phyloP scores from a whole-genome alignment of 2,329 filamentous ascomycete genomes.

The Aspergillus sergii region DNA sequence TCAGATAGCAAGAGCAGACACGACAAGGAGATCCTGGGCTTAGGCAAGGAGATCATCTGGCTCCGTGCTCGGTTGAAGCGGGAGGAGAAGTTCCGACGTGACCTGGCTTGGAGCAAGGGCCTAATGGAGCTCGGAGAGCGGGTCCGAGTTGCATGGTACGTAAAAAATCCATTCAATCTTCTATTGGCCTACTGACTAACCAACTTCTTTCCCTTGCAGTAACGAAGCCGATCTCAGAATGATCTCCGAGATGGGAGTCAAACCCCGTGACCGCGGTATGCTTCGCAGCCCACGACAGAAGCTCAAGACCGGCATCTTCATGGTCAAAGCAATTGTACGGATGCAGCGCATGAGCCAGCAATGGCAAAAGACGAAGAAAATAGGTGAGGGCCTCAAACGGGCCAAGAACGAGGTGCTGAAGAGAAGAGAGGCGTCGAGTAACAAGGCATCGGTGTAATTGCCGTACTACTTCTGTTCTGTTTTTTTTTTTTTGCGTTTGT shows the following conservation, averaged over 20 bases:
- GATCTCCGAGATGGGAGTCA: conserved; percentile 78
- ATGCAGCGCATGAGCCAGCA: conserved; percentile 50
- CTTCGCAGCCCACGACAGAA: conserved; percentile 43
- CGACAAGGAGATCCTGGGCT: conserved; percentile 72
- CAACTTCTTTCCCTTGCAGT: conserved; percentile 55
- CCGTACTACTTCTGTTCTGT: conserved; percentile 12
- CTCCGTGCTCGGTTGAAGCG: conserved; percentile 78
- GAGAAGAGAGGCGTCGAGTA: conserved; percentile 34
- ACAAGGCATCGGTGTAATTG: conserved; percentile 20
- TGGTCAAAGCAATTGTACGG: conserved; percentile 47
- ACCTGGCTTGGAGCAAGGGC: conserved; percentile 83
- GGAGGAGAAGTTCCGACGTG: conserved; percentile 76
- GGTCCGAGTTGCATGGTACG: conserved; percentile 73
- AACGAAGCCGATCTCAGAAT: conserved; percentile 90
- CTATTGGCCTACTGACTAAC: conserved; percentile 21
- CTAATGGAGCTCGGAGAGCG: conserved; percentile 80
- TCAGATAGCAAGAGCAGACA: conserved; percentile 49
- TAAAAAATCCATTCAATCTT: conserved; percentile 31
- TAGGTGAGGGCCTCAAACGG: conserved; percentile 47
- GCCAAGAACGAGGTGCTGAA: conserved; percentile 46
- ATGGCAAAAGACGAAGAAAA: conserved; percentile 47
- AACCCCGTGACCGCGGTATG: conserved; percentile 38
- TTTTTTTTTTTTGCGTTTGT: conserved; percentile 13
- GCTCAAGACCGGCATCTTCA: conserved; percentile 44
- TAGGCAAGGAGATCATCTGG: conserved; percentile 89